phyloP scores from a whole-genome alignment of 2,329 filamentous ascomycete species.

The Aplosporella prunicola region DNA sequence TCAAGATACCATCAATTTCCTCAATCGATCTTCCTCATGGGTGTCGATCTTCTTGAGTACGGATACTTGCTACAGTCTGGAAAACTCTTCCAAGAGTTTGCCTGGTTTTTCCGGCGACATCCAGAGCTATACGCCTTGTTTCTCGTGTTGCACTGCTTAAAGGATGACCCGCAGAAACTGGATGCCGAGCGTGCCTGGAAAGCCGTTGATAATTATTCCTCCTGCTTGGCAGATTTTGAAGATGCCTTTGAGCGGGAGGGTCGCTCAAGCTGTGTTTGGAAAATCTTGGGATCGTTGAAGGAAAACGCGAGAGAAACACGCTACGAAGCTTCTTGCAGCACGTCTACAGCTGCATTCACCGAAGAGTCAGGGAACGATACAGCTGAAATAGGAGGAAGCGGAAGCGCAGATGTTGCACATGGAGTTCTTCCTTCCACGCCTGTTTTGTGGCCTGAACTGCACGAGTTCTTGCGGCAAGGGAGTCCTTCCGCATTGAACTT shows the following conservation, averaged over 20 bases:
- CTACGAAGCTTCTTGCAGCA: too few species aligned
- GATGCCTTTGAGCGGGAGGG: conserved; percentile 1
- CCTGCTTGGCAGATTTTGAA: conserved; percentile 1
- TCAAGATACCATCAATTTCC: neutral
- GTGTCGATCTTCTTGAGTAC: neutral
- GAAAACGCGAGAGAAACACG: neutral
- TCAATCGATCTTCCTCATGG: neutral
- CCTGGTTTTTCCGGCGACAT: conserved; percentile 2
- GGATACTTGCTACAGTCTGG: conserved; percentile 2
- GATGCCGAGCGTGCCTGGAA: neutral
- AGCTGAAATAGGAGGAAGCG: too few species aligned
- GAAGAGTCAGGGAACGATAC: too few species aligned
- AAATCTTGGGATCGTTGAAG: neutral
- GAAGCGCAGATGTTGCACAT: too few species aligned
- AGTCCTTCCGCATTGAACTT: neutral
- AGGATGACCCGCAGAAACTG: neutral
- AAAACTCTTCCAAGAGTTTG: neutral
- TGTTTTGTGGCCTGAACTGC: neutral
- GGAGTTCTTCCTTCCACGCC: too few species aligned
- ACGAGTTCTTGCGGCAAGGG: neutral
- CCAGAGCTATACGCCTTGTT: conserved; percentile 4
- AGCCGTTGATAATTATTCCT: neutral
- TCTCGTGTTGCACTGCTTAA: neutral
- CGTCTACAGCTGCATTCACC: too few species aligned
- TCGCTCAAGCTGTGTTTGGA: neutral